Conservation (phyloP, 352 stramenopile species). For the Pythium insidiosum region DNA sequence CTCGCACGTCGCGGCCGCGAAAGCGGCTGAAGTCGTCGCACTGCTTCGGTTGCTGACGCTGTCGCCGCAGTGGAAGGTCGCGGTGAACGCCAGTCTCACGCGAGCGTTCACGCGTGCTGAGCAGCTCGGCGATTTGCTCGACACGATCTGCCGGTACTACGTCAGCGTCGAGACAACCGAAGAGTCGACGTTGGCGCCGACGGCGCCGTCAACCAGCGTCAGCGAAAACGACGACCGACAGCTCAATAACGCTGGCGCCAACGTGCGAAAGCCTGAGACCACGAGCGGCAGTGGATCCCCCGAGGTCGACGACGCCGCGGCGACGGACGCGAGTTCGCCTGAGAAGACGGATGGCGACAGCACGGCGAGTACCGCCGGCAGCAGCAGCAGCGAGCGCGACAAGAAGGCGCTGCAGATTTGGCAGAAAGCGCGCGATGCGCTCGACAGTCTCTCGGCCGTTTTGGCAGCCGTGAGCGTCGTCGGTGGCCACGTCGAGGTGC, state of each 20-base stretch:
- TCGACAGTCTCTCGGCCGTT: constrained; percentile 45
- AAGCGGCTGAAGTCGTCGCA: constrained; percentile 50
- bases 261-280: constrained; percentile 45
- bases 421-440: constrained; percentile 68
- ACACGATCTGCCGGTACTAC: constrained; percentile 68
- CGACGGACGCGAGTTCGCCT: constrained; percentile 8
- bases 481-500: constrained; percentile 59
- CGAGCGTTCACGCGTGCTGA: constrained; percentile 43
- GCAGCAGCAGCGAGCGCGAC: too few relatives aligned
- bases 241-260: constrained; percentile 16
- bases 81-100: constrained; percentile 55
- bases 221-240: constrained; percentile 7
- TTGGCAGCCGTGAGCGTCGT: constrained; percentile 65
- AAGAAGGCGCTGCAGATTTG: constrained; percentile 62
- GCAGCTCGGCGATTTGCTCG: constrained; percentile 41
- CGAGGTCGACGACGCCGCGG: constrained; percentile 43
- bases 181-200: too few relatives aligned
- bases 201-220: too few relatives aligned
- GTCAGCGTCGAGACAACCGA: too few relatives aligned
- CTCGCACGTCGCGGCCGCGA: constrained; percentile 39
- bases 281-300: constrained; percentile 44
- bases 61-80: constrained; percentile 71
- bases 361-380: too few relatives aligned
- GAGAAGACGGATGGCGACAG: constrained; percentile 12
- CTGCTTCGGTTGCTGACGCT: constrained; percentile 72